Base-by-base conservation (phyloP, 2,329 filamentous ascomycete species). In the Pseudogymnoascus sp. region DNA sequence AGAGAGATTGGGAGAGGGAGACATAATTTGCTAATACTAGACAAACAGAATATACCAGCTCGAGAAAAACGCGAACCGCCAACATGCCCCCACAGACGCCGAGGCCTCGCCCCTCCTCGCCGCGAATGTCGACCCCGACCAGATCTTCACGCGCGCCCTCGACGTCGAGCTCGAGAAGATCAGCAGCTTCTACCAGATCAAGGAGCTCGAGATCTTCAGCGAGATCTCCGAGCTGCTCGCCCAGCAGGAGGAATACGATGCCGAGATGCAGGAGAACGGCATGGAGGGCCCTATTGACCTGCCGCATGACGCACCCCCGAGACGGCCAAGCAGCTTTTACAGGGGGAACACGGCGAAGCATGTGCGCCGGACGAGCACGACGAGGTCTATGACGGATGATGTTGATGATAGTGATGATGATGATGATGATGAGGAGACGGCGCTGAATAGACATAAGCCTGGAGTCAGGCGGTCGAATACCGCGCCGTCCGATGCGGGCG, bases 101-200 rank as follows among this genome's bases (percentile, higher is more conserved):
- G 95, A 99, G 79, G 89, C 88, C 6, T 88, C 92, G 10, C 92
- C 95, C 4, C 84, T 99, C 41, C 88, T 99, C 64, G 79, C 82
- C 65, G 81, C 82, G 62, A 83, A 84, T 64, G 77, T 81, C 53
- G 89, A 96, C 64, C 89, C 92, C 12, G 93, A 98, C 74, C 82
- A 85, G 40, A 83, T 93, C 64, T 99, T 99, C 74, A 82, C 83
- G 67, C 87, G 87, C 67, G 88, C 92, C 41, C 83, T 99, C 16
- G 91, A 96, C 71, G 84, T 89, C 43, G 95, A 99, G 75, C 79
- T 99, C 60, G 93, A 98, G 72, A 98, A 98, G 80, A 91, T 99
- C 65, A 89, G 86, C 71, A 89, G 89, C 0, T 99, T 99, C 75
- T 98, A 95, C 76, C 83, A 87, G 66, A 78, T 91, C 65, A 99